Conservation (phyloP, 345 rosid species). For the Alliaria petiolata region DNA sequence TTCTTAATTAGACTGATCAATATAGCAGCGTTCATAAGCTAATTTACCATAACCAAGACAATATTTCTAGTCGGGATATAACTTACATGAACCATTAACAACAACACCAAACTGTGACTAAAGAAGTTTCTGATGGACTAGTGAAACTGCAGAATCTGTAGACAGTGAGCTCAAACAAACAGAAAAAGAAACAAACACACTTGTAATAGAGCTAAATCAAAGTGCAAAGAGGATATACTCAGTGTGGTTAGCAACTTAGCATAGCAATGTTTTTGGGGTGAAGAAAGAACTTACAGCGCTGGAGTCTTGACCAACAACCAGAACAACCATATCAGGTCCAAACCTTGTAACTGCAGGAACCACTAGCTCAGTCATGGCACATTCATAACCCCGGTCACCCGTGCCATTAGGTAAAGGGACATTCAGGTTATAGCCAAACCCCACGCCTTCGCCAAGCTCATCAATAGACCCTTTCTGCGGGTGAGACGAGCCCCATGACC, state of each 20-base stretch:
- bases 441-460: slow-evolving; percentile 78
- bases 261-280: background rate
- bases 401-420: slow-evolving; percentile 92
- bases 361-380: slow-evolving; percentile 64
- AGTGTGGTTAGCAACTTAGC: background rate
- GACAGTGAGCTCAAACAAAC: background rate
- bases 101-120: background rate
- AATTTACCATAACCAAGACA: background rate
- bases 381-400: slow-evolving; percentile 64
- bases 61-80: background rate
- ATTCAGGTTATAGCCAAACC: slow-evolving; percentile 78
- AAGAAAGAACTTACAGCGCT: slow-evolving; percentile 70
- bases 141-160: background rate
- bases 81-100: background rate
- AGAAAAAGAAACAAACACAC: background rate
- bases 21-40: background rate
- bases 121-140: background rate
- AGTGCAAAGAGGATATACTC: background rate
- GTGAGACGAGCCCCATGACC: slow-evolving; percentile 97
- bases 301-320: slow-evolving; percentile 86
- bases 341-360: slow-evolving; percentile 57
- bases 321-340: slow-evolving; percentile 64
- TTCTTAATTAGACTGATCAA: background rate
- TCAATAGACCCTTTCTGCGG: slow-evolving; percentile 67
- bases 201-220: background rate